Conservation (phyloP, 176 grass and related monocot species). For the Aegilops sharonensis region DNA sequence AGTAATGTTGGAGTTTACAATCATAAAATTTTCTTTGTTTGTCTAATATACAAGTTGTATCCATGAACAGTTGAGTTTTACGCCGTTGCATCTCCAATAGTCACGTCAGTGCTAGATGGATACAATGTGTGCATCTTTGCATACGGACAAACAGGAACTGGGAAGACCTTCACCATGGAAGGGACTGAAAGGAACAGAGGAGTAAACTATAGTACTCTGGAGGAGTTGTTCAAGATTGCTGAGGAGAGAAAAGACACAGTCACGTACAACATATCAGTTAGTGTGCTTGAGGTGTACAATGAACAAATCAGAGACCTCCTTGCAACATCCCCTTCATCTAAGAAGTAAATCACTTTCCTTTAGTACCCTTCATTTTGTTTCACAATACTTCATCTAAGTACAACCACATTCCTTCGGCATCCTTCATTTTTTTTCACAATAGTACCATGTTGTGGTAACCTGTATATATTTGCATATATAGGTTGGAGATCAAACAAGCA, state of each 20-base stretch:
- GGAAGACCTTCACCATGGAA: conserved; percentile 99
- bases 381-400: conserved; percentile 57
- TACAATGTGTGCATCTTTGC: conserved; percentile 99
- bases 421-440: not conserved
- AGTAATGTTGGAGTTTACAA: not conserved
- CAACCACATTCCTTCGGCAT: not conserved
- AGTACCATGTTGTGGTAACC: not conserved
- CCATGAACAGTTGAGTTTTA: conserved; percentile 81
- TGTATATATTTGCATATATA: conserved; percentile 23
- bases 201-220: conserved; percentile 93
- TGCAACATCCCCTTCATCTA: conserved; percentile 60
- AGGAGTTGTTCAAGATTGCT: conserved; percentile 83
- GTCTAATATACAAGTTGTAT: conserved; percentile 42
- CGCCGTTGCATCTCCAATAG: conserved; percentile 83
- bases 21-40: not conserved
- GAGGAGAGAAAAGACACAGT: conserved; percentile 91
- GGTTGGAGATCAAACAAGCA: conserved; percentile 86
- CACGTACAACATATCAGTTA: conserved; percentile 70
- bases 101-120: conserved; percentile 92
- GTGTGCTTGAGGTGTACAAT: conserved; percentile 96
- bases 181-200: conserved; percentile 78
- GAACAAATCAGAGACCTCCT: conserved; percentile 93
- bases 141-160: conserved; percentile 96
- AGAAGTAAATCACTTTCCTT: conserved; percentile 53
- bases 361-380: not conserved